phyloP scores from a whole-genome alignment of 148 eudicot species.

The Euryodendron excelsum region DNA sequence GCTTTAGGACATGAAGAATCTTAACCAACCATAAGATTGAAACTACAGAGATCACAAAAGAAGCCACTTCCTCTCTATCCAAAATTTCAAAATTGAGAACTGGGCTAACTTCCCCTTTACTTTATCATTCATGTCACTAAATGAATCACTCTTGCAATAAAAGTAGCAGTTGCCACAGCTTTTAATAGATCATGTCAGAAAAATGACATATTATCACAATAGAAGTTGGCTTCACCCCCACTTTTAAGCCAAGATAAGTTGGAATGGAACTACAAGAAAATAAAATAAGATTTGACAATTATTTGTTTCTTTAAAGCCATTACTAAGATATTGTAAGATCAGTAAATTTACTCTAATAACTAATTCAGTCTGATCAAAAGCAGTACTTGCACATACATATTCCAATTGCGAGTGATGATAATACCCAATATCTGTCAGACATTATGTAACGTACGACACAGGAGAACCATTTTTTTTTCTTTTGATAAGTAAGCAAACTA shows the following conservation, averaged over 20 bases:
- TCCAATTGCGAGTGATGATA: background rate
- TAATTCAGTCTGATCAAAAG: background rate
- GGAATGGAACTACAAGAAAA: background rate
- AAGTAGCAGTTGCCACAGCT: background rate
- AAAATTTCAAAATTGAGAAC: background rate
- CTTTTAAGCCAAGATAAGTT: background rate
- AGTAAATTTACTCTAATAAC: background rate
- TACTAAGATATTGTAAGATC: background rate
- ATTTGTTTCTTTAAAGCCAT: background rate
- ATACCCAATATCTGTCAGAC: background rate
- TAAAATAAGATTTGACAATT: no score
- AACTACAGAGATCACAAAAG: background rate
- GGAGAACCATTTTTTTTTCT: background rate
- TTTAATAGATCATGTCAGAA: background rate
- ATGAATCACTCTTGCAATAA: background rate
- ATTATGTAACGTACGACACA: background rate
- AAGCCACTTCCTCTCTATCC: background rate
- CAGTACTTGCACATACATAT: background rate
- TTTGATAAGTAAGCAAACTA: constrained; percentile 28
- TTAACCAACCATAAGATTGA: background rate
- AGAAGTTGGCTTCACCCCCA: background rate
- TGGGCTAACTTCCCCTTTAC: background rate
- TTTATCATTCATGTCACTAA: background rate
- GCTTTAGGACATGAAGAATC: background rate
- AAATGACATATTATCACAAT: background rate